Evolutionary conservation across 2,329 filamentous ascomycete genomes (phyloP), one percentile per base, ranked within the genome.

Genomic region (Penicillium corylophilum): DNA sequence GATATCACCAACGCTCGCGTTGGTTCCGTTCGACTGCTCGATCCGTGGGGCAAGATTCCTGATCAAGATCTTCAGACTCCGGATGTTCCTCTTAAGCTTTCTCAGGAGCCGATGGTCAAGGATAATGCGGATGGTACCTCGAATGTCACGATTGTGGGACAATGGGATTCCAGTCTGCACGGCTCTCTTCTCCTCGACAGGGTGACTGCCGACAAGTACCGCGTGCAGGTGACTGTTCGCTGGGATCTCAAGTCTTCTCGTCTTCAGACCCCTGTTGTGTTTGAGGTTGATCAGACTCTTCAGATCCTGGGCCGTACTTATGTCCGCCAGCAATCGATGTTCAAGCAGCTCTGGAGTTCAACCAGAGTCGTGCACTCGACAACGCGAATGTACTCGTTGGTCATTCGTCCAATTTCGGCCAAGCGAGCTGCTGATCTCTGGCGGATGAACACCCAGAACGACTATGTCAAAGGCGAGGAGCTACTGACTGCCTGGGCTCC

Each of bases 391-490:
- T 99, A 95, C 72, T 91, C 89, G 1, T 77, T 97, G 44, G 86
- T 86, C 5, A 86, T 97, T 71, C 87, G 90, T 26, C 94, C 94
- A 0, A 86, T 90, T 7, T 91, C 91, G 2, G 91, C 95, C 45
- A 96, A 96, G 73, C 84, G 90, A 42, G 90, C 91, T 0, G 90
- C 90, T 3, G 94, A 99, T 68, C 79, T 99, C 12, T 99, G 94
- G 94, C 85, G 94, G 48, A 90, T 97, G 85, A 95, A 91, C 70
- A 97, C 92, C 15, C 87, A 90, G 53, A 88, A 95, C 64, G 90
- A 95, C 69, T 97, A 96, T 67, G 89, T 99, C 63, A 96, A 96
- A 71, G 94, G 94, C 49, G 92, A 99, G 72, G 94, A 99, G 71
- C 81, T 86, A 44, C 78, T 99, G 35, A 85, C 80, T 2, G 85